Percentiles rank a stretch among this genome's conserved stretches.
Evolutionary conservation across 1,284 basidiomycete species (phyloP).

Genomic region (Leccinum solheimii): DNA sequence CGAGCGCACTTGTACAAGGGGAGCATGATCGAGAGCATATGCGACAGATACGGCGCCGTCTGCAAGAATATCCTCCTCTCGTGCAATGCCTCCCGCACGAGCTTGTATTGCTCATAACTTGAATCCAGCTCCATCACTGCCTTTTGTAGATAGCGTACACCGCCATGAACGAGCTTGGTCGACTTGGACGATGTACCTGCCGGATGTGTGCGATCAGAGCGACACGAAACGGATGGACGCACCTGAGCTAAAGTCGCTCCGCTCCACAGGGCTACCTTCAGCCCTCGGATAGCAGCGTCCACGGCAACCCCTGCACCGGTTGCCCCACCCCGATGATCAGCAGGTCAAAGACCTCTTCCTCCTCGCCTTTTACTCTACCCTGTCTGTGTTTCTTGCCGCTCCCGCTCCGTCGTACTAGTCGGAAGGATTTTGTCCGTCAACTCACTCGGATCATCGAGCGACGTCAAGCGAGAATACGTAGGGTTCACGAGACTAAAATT

Average conservation of each 20-base stretch:
- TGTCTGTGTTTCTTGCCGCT: slow-evolving; percentile 3
- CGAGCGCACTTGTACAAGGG: slow-evolving; percentile 79
- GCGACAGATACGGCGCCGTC: slow-evolving; percentile 91
- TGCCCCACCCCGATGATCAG: slow-evolving; percentile 92
- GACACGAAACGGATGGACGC: slow-evolving; percentile 17
- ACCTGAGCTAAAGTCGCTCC: slow-evolving; percentile 92
- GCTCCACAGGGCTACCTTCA: slow-evolving; percentile 94
- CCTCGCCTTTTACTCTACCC: slow-evolving; percentile 35
- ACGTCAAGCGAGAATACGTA: no score
- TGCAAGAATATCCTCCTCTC: slow-evolving; percentile 94
- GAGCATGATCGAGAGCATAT: slow-evolving; percentile 93
- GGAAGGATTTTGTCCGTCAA: no score
- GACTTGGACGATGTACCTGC: slow-evolving; percentile 94
- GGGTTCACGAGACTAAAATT: no score
- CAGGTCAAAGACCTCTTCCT: slow-evolving; percentile 62
- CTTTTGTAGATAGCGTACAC: slow-evolving; percentile 96
- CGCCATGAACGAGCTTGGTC: slow-evolving; percentile 97
- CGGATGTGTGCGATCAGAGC: slow-evolving; percentile 53
- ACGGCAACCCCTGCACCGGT: slow-evolving; percentile 94
- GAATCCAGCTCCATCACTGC: slow-evolving; percentile 94
- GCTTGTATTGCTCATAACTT: slow-evolving; percentile 97
- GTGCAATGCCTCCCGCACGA: slow-evolving; percentile 91
- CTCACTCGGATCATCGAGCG: no score
- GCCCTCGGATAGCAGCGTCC: slow-evolving; percentile 89
- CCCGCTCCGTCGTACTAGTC: slow-evolving; percentile 33